Conservation (phyloP, 1,139 yeast genomes). For the Kodamaea sp. region DNA sequence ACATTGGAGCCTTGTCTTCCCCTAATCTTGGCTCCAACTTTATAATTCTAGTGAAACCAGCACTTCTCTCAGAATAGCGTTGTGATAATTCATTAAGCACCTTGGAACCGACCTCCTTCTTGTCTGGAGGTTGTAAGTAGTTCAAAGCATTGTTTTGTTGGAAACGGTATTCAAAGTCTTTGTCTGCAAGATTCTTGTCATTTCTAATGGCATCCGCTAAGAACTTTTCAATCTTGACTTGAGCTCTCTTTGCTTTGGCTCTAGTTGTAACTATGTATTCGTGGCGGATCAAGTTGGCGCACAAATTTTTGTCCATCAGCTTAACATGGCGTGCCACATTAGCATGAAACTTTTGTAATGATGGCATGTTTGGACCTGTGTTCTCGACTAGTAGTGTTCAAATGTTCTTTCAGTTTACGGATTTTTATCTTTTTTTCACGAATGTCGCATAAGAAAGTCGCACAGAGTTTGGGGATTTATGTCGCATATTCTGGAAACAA, state of each 20-base stretch:
- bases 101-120: conserved; percentile 49
- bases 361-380: conserved; percentile 33
- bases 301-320: conserved; percentile 49
- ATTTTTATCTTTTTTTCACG: conserved; percentile 2
- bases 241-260: conserved; percentile 50
- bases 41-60: conserved; percentile 87
- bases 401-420: too few species aligned
- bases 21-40: conserved; percentile 79
- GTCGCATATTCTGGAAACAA: too few species aligned
- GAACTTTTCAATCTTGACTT: conserved; percentile 44
- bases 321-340: conserved; percentile 47
- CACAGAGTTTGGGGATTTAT: too few species aligned
- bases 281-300: conserved; percentile 49
- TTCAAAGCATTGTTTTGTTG: conserved; percentile 27
- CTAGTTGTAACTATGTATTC: conserved; percentile 48
- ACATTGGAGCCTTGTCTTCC: conserved; percentile 91
- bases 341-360: conserved; percentile 45
- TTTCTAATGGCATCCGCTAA: conserved; percentile 32
- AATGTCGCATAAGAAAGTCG: not conserved
- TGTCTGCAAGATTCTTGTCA: conserved; percentile 14
- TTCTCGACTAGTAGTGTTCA: too few species aligned
- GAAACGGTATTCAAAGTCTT: conserved; percentile 23
- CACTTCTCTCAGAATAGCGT: conserved; percentile 62
- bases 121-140: conserved; percentile 45
- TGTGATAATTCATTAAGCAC: conserved; percentile 63